Conservation (phyloP, 768 basidiomycete genomes). For the Tephrocybe sp. region DNA sequence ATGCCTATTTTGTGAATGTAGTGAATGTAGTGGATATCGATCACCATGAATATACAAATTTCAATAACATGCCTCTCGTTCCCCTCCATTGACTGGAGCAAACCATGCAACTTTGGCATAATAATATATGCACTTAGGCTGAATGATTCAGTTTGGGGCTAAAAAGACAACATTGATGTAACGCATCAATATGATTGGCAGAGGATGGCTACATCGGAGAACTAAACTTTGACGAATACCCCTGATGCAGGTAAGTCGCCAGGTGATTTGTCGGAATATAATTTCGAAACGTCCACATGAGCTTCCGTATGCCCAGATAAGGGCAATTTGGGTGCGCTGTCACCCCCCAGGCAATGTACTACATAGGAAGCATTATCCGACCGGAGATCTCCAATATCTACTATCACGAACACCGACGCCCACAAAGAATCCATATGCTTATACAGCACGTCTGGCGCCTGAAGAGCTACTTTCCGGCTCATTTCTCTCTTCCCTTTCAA, state of each 20-base stretch:
- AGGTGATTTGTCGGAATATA: conserved; percentile 1
- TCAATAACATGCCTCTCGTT: no score
- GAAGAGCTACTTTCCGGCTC: not conserved
- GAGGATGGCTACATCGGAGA: not conserved
- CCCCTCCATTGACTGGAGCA: no score
- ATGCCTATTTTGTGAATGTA: not conserved
- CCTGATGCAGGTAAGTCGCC: not conserved
- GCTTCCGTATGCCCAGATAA: not conserved
- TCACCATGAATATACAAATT: no score
- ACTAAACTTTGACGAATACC: not conserved
- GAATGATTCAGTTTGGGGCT: not conserved
- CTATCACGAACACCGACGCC: conserved; percentile 1
- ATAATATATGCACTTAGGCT: no score
- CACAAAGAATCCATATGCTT: conserved; percentile 13
- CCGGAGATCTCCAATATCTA: conserved; percentile 11
- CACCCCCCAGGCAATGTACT: not conserved
- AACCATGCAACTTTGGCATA: no score
- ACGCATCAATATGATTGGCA: not conserved
- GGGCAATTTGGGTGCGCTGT: not conserved
- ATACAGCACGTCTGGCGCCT: conserved; percentile 1
- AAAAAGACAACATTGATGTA: not conserved
- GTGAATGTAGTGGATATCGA: no score
- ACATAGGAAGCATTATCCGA: conserved; percentile 3
- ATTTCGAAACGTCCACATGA: not conserved
- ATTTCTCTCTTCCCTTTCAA: not conserved